Percentiles rank a stretch among this genome's conserved stretches.
These are phyloP conservation scores for Alternaria atra DNA, from an alignment of 2,329 filamentous ascomycete genomes.

Conservation along the genomic window DNA sequence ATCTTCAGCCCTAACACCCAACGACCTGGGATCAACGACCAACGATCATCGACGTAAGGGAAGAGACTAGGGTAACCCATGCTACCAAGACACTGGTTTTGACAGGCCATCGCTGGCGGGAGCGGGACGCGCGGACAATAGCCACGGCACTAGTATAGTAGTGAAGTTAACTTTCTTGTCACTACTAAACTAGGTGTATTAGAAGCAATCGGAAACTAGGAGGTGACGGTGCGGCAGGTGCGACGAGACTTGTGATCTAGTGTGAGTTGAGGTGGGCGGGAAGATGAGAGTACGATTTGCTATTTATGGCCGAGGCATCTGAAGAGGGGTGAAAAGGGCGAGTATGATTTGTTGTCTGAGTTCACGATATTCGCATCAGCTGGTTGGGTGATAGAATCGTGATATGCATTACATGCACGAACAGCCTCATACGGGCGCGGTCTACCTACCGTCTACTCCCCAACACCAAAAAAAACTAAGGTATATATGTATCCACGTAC, in stretches of 20 bases:
- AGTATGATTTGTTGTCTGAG: neutral
- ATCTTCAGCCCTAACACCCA: neutral
- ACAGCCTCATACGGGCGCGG: neutral
- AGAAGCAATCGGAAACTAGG: neutral
- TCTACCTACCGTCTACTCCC: neutral
- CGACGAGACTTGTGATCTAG: neutral
- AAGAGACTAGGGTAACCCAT: neutral
- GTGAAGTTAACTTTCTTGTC: neutral
- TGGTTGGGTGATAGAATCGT: neutral
- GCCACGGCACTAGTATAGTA: neutral
- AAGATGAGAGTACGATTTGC: neutral
- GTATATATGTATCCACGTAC: neutral
- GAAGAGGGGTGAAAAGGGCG: neutral
- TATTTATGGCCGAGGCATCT: neutral
- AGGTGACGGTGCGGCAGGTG: neutral
- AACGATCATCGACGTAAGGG: neutral
- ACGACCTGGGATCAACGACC: neutral
- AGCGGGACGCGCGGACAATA: slow-evolving; percentile 3
- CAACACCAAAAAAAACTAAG: neutral
- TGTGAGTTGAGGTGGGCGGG: neutral
- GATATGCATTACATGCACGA: neutral
- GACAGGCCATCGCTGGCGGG: slow-evolving; percentile 3
- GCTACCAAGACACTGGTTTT: neutral
- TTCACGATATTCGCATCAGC: neutral
- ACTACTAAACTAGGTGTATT: neutral